Conservation (phyloP, 2,329 filamentous ascomycete species). For the Amauroascus niger region DNA sequence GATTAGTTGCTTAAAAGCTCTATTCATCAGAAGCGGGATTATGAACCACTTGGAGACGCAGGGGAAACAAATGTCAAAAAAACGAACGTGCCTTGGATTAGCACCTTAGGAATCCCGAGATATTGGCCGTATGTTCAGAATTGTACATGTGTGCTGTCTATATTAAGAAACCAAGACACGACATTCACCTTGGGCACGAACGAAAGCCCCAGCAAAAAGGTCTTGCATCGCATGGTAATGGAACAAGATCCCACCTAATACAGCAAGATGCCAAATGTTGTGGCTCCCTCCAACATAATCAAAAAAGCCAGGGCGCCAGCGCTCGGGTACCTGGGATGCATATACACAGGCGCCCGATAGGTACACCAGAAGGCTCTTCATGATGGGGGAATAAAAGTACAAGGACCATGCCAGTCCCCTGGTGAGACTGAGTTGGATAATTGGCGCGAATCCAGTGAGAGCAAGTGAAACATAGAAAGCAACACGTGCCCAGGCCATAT, state of each 20-base stretch:
- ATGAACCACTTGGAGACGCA: not conserved
- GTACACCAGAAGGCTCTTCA: constrained; percentile 81
- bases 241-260: constrained; percentile 90
- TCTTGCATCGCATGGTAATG: constrained; percentile 95
- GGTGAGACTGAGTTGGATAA: constrained; percentile 70
- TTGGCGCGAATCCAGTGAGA: constrained; percentile 77
- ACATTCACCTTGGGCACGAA: constrained; percentile 49
- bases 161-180: constrained; percentile 6
- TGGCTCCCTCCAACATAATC: constrained; percentile 93
- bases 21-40: too few species aligned
- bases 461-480: constrained; percentile 83
- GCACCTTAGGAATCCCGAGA: not conserved
- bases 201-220: constrained; percentile 74
- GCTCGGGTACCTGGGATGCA: constrained; percentile 82
- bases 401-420: constrained; percentile 71
- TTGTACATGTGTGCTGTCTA: not conserved
- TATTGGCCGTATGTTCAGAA: not conserved
- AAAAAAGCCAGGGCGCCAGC: constrained; percentile 85
- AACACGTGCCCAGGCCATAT: constrained; percentile 90
- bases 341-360: constrained; percentile 76
- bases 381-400: constrained; percentile 79
- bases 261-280: constrained; percentile 94
- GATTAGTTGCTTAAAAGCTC: too few species aligned
- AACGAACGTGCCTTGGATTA: not conserved
- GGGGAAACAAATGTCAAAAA: not conserved